Evolutionary conservation across 495 filamentous ascomycete genomes (phyloP).

Genomic region (Bacidia gigantensis): DNA sequence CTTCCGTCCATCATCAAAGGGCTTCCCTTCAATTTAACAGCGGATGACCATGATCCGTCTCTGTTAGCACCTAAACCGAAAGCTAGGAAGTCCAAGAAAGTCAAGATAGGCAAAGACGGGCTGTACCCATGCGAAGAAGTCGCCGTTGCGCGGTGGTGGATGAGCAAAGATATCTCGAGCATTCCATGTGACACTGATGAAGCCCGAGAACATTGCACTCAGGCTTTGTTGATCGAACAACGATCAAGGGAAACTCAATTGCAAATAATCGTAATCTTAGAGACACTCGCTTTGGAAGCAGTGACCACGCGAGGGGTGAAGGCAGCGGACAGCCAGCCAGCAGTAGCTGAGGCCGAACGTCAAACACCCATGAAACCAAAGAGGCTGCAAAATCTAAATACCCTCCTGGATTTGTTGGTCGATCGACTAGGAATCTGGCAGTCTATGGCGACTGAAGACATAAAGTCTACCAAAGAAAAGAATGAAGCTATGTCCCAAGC

Average conservation of each 20-base stretch:
- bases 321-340: conserved; percentile 14
- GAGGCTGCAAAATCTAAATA: conserved; percentile 41
- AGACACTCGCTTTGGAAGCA: conserved; percentile 66
- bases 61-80: conserved; percentile 23
- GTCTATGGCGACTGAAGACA: conserved; percentile 48
- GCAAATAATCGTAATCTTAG: conserved; percentile 81
- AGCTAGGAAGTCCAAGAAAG: conserved; percentile 51
- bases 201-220: conserved; percentile 39
- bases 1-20: conserved; percentile 53
- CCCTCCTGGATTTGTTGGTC: conserved; percentile 69
- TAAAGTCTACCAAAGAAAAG: conserved; percentile 37
- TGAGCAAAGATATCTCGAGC: conserved; percentile 29
- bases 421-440: conserved; percentile 96
- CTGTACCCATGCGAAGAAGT: conserved; percentile 62
- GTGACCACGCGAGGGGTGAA: conserved; percentile 18
- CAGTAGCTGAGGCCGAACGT: conserved; percentile 25
- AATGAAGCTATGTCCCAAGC: conserved; percentile 16
- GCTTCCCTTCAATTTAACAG: conserved; percentile 42
- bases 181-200: conserved; percentile 22
- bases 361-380: conserved; percentile 26
- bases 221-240: conserved; percentile 47
- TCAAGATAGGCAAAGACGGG: conserved; percentile 61
- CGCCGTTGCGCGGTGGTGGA: conserved; percentile 75
- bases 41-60: conserved; percentile 40
- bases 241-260: conserved; percentile 70